phyloP scores from a whole-genome alignment of 345 rosid species.

The Melaleuca quinquenervia region DNA sequence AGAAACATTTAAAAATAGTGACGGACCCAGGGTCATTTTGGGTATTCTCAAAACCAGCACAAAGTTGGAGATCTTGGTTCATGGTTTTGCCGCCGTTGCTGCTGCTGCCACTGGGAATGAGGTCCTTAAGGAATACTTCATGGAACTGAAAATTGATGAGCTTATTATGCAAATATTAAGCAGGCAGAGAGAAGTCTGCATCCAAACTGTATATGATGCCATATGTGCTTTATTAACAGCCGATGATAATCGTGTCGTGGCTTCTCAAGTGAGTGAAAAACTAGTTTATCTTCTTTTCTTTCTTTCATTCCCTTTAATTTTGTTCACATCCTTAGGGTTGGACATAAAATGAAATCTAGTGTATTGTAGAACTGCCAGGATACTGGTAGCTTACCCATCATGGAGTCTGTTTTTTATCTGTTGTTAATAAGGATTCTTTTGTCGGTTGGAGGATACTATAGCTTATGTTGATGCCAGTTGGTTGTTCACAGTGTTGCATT shows the following conservation, averaged over 20 bases:
- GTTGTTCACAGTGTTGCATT: not conserved
- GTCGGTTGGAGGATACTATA: not conserved
- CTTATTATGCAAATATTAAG: conserved; percentile 52
- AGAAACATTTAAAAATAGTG: conserved; percentile 41
- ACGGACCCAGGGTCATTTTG: conserved; percentile 52
- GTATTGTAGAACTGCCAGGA: not conserved
- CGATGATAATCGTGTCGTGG: conserved; percentile 89
- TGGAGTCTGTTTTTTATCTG: not conserved
- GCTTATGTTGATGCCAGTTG: not conserved
- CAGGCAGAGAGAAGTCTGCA: conserved; percentile 19
- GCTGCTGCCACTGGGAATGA: conserved; percentile 81
- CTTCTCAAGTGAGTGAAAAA: conserved; percentile 67
- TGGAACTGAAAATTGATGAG: conserved; percentile 76
- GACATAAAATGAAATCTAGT: not conserved
- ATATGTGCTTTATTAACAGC: conserved; percentile 66
- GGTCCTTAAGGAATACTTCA: conserved; percentile 64
- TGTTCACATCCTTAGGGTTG: not conserved
- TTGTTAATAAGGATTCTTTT: not conserved
- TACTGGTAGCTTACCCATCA: not conserved
- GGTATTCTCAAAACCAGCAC: conserved; percentile 29
- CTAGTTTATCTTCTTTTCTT: not conserved
- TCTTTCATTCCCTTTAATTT: not conserved
- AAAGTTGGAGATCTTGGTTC: conserved; percentile 34
- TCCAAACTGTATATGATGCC: conserved; percentile 59
- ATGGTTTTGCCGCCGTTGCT: conserved; percentile 62